phyloP scores from a whole-genome alignment of 2,329 filamentous ascomycete species.

The Thermothelomyces thermophilus region DNA sequence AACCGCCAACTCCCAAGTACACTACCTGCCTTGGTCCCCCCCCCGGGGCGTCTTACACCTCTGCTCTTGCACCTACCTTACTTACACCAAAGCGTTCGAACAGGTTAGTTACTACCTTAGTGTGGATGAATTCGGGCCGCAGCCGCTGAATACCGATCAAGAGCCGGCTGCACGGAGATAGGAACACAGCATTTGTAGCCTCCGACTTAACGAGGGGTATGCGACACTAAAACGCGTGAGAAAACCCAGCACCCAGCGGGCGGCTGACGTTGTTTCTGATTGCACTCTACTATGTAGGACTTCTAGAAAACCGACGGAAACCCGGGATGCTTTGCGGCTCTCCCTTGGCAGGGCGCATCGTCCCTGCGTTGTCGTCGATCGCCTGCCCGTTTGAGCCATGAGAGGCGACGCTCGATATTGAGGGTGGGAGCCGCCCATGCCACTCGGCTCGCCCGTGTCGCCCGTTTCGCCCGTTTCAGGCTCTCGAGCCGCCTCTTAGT shows the following conservation, averaged over 20 bases:
- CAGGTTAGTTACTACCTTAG: too few relatives aligned
- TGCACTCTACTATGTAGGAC: neutral
- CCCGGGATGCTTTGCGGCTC: conserved; percentile 4
- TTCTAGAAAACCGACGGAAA: neutral
- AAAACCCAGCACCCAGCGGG: neutral
- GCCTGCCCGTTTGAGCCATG: conserved; percentile 7
- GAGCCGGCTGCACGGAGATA: too few relatives aligned
- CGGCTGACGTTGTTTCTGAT: too few relatives aligned
- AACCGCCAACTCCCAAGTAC: too few relatives aligned
- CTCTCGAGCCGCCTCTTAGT: conserved; percentile 5
- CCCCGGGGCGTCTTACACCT: too few relatives aligned
- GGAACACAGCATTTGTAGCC: neutral
- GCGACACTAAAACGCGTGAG: neutral
- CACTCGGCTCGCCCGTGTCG: too few relatives aligned
- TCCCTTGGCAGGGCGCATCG: neutral
- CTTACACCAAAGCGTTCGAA: too few relatives aligned
- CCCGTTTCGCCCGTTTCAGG: conserved; percentile 17
- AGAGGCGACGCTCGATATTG: conserved; percentile 4
- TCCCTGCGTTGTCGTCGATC: conserved; percentile 1
- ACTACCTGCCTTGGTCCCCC: too few relatives aligned
- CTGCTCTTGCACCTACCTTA: too few relatives aligned
- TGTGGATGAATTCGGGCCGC: too few relatives aligned
- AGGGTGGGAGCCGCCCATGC: neutral
- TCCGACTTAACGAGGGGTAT: neutral
- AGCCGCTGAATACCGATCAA: too few relatives aligned